A percentile compares a stretch with the other conserved stretches of the same genome.
phyloP scores from a whole-genome alignment of 2,329 filamentous ascomycete species.

The Fusarium dlaminii region DNA sequence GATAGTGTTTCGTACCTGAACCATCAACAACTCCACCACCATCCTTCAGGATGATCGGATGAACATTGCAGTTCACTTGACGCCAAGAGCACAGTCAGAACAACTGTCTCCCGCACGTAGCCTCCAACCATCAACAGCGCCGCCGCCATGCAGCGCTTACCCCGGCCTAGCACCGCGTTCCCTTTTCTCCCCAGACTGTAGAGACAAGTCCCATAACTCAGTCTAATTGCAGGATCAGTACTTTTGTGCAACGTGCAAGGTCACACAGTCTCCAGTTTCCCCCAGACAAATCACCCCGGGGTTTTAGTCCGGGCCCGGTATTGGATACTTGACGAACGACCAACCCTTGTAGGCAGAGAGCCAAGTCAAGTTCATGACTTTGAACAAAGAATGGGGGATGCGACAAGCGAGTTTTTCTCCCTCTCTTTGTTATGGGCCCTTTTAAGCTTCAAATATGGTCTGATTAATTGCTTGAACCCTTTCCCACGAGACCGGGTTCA shows the following conservation, averaged over 20 bases:
- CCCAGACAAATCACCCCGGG: constrained; percentile 24
- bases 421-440: neutral
- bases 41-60: neutral
- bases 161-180: constrained; percentile 25
- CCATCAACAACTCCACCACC: neutral
- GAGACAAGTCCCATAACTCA: neutral
- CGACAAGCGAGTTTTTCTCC: neutral
- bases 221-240: neutral
- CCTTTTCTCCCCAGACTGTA: constrained; percentile 2
- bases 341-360: neutral
- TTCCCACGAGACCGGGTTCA: constrained; percentile 6
- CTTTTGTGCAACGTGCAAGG: constrained; percentile 3
- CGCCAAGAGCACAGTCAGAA: constrained; percentile 21
- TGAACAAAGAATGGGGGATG: neutral
- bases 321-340: constrained; percentile 7
- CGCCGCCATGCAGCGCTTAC: constrained; percentile 38
- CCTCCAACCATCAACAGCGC: constrained; percentile 23
- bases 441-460: neutral
- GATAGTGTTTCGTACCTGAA: neutral
- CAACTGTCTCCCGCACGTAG: constrained; percentile 27
- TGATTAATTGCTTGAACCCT: neutral
- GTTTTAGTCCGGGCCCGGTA: constrained; percentile 24
- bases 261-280: constrained; percentile 31
- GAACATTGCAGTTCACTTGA: neutral
- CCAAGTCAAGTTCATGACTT: constrained; percentile 14